These are phyloP conservation scores for Aspergillus asperescens DNA, from an alignment of 495 filamentous ascomycete genomes.

Conservation along the genomic window DNA sequence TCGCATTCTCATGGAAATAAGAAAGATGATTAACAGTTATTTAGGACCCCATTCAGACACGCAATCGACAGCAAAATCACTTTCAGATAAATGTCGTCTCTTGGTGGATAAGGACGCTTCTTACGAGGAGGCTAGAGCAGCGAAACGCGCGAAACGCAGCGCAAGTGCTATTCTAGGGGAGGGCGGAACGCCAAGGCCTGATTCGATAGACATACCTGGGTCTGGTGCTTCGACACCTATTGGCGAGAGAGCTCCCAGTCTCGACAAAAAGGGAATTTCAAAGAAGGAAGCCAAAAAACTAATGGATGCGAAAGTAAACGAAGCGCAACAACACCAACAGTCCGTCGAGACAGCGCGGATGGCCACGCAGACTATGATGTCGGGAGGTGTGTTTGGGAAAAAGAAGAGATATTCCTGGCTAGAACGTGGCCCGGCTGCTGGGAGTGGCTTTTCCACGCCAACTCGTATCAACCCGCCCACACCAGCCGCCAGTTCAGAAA, in stretches of 20 bases:
- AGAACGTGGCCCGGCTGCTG: conserved; percentile 29
- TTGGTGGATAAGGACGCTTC: conserved; percentile 32
- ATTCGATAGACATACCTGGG: conserved; percentile 36
- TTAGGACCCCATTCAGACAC: conserved; percentile 32
- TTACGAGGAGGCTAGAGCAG: conserved; percentile 48
- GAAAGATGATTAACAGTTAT: conserved; percentile 12
- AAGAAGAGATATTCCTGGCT: conserved; percentile 47
- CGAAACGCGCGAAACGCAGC: conserved; percentile 45
- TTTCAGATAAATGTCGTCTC: conserved; percentile 32
- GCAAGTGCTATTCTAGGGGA: conserved; percentile 41
- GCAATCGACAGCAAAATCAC: conserved; percentile 19
- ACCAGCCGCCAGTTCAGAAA: conserved; percentile 31
- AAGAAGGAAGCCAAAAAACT: conserved; percentile 52
- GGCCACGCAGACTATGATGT: conserved; percentile 43
- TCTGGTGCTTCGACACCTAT: conserved; percentile 42
- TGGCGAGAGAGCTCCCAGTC: conserved; percentile 37
- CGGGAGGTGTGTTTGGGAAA: conserved; percentile 39
- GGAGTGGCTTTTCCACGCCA: conserved; percentile 39
- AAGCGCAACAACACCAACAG: conserved; percentile 48
- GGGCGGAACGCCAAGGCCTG: conserved; percentile 26
- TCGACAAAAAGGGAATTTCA: conserved; percentile 52
- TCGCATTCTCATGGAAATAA: background rate
- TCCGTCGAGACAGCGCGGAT: conserved; percentile 45
- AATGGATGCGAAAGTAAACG: conserved; percentile 44
- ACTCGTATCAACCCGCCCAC: conserved; percentile 34